Conservation (phyloP, 306 rosid genomes). For the Datisca glomerata region DNA sequence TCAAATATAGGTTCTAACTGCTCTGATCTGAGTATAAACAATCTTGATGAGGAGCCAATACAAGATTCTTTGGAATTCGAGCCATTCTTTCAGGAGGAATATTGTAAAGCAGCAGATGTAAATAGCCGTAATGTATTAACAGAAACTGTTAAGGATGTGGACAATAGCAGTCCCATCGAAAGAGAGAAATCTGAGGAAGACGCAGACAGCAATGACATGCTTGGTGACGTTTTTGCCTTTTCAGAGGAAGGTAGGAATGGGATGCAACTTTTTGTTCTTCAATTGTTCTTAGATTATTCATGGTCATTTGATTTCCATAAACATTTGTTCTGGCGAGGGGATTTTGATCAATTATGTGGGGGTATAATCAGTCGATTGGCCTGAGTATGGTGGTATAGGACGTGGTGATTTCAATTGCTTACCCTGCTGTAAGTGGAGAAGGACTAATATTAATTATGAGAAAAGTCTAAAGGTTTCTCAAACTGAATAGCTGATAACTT, state of each 20-base stretch:
- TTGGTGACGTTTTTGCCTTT: constrained; percentile 77
- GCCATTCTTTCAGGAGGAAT: constrained; percentile 70
- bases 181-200: constrained; percentile 74
- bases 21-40: constrained; percentile 52
- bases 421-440: no score
- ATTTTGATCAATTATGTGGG: background rate
- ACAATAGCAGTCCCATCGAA: constrained; percentile 50
- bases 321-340: background rate
- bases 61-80: constrained; percentile 48
- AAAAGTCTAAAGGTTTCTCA: no score
- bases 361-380: background rate
- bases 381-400: background rate
- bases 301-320: no score
- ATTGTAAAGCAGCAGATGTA: constrained; percentile 45
- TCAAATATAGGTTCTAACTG: constrained; percentile 49
- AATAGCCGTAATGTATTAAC: constrained; percentile 32
- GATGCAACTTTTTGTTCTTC: background rate
- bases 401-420: no score
- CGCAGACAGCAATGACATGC: constrained; percentile 66
- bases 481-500: no score
- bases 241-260: constrained; percentile 69
- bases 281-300: no score
- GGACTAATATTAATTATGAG: background rate
- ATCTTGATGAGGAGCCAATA: constrained; percentile 42
- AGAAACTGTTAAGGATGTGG: constrained; percentile 50